A percentile compares a stretch with the other conserved stretches of the same genome.
Conservation (phyloP, 768 basidiomycete genomes). For the Panaeolus cyanescens region DNA sequence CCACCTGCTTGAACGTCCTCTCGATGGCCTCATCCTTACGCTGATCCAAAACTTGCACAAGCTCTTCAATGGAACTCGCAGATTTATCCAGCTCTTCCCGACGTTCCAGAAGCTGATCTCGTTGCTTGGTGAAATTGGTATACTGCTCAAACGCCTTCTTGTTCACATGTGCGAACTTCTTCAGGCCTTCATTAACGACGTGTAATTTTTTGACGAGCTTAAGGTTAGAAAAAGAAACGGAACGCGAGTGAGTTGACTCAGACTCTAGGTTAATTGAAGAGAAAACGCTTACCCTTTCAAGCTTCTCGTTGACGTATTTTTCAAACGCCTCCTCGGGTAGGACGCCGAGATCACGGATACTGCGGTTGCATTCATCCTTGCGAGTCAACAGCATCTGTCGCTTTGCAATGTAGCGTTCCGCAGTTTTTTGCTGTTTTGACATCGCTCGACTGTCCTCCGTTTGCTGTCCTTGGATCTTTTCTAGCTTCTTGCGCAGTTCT, state of each 20-base stretch:
- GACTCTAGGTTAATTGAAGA: not conserved
- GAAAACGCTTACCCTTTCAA: slow-evolving; percentile 72
- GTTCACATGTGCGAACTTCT: slow-evolving; percentile 98
- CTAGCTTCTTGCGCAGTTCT: slow-evolving; percentile 63
- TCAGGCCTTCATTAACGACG: slow-evolving; percentile 86
- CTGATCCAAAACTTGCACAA: slow-evolving; percentile 93
- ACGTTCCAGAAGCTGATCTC: slow-evolving; percentile 85
- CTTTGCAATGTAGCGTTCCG: slow-evolving; percentile 93
- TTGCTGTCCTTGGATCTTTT: slow-evolving; percentile 80
- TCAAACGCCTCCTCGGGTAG: slow-evolving; percentile 97
- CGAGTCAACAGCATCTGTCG: slow-evolving; percentile 80
- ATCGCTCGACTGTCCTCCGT: slow-evolving; percentile 85
- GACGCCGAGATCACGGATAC: slow-evolving; percentile 94
- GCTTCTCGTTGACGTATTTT: slow-evolving; percentile 86
- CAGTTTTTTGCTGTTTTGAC: slow-evolving; percentile 91
- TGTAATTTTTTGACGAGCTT: slow-evolving; percentile 95
- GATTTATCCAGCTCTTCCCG: slow-evolving; percentile 92
- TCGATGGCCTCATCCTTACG: slow-evolving; percentile 99
- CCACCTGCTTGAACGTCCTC: slow-evolving; percentile 97
- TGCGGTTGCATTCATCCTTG: slow-evolving; percentile 94
- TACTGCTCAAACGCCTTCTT: slow-evolving; percentile 99
- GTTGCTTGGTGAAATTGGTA: slow-evolving; percentile 96
- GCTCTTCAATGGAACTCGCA: slow-evolving; percentile 85
- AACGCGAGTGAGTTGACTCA: not conserved
- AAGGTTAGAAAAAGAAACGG: not conserved